phyloP scores from a whole-genome alignment of 1,284 basidiomycete species.

The Trichosporon inkin region DNA sequence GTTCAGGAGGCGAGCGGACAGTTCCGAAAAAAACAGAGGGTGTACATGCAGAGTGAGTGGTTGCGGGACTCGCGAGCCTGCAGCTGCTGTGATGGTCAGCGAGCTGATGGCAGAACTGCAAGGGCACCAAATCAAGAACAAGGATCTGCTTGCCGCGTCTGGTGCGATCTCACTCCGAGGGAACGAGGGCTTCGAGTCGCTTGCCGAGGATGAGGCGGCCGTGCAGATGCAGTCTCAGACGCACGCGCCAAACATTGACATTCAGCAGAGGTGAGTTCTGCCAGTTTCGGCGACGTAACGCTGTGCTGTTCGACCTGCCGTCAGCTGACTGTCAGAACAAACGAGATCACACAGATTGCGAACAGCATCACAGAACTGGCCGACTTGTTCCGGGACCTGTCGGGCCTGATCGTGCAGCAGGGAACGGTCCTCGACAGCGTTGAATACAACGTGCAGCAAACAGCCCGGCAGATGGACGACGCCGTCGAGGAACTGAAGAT shows the following conservation, averaged over 20 bases:
- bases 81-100: no score
- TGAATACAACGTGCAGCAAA: constrained; percentile 96
- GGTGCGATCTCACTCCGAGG: constrained; percentile 76
- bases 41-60: constrained; percentile 91
- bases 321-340: constrained; percentile 48
- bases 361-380: constrained; percentile 86
- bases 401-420: constrained; percentile 91
- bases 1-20: constrained; percentile 86
- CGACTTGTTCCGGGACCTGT: constrained; percentile 93
- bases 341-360: constrained; percentile 85
- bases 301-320: no score
- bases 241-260: constrained; percentile 53
- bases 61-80: not conserved
- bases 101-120: constrained; percentile 63
- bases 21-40: constrained; percentile 96
- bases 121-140: constrained; percentile 90
- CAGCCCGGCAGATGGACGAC: constrained; percentile 71
- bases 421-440: constrained; percentile 93
- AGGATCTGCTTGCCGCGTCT: constrained; percentile 74
- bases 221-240: constrained; percentile 49
- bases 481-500: constrained; percentile 79
- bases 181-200: constrained; percentile 69
- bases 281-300: no score
- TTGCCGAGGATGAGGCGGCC: constrained; percentile 79
- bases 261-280: constrained; percentile 55